Percentiles rank a stretch among this genome's conserved stretches.
These are phyloP conservation scores for Camelina laxa DNA, from an alignment of 345 rosid species.

Conservation along the genomic window DNA sequence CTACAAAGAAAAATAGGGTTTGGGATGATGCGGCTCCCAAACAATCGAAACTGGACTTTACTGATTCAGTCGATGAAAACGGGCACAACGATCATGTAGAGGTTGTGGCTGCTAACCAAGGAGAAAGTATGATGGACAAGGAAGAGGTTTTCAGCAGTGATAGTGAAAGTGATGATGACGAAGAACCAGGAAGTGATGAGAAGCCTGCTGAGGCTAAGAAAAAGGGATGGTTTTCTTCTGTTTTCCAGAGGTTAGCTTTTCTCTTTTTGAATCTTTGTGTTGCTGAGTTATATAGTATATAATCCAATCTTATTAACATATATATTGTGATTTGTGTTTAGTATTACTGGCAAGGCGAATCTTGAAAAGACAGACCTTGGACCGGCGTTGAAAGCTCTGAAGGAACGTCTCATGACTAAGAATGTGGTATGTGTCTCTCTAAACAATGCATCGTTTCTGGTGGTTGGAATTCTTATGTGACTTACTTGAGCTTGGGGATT, in stretches of 20 bases:
- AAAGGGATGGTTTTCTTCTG: constrained; percentile 95
- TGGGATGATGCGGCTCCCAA: constrained; percentile 85
- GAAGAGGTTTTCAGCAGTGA: constrained; percentile 91
- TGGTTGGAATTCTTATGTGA: constrained; percentile 1
- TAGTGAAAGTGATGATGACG: constrained; percentile 80
- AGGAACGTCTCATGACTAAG: constrained; percentile 99
- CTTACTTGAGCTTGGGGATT: constrained; percentile 2
- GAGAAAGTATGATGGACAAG: constrained; percentile 98
- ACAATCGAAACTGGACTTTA: constrained; percentile 79
- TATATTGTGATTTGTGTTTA: constrained; percentile 43
- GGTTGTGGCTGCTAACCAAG: constrained; percentile 78
- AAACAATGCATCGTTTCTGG: not conserved
- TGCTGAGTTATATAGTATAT: not conserved
- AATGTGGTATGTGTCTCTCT: constrained; percentile 76
- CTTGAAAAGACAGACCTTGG: constrained; percentile 91
- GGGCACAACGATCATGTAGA: constrained; percentile 58
- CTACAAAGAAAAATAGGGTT: constrained; percentile 83
- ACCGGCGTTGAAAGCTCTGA: constrained; percentile 93
- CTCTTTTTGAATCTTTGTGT: constrained; percentile 1
- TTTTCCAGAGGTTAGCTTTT: constrained; percentile 83
- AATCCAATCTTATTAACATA: constrained; percentile 6
- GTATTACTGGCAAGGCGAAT: constrained; percentile 98
- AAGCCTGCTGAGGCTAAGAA: constrained; percentile 76
- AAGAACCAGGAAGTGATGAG: constrained; percentile 63
- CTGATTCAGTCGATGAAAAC: constrained; percentile 67